Evolutionary conservation across 352 stramenopile genomes (phyloP).

Genomic region (Globisporangium orthogonon): DNA sequence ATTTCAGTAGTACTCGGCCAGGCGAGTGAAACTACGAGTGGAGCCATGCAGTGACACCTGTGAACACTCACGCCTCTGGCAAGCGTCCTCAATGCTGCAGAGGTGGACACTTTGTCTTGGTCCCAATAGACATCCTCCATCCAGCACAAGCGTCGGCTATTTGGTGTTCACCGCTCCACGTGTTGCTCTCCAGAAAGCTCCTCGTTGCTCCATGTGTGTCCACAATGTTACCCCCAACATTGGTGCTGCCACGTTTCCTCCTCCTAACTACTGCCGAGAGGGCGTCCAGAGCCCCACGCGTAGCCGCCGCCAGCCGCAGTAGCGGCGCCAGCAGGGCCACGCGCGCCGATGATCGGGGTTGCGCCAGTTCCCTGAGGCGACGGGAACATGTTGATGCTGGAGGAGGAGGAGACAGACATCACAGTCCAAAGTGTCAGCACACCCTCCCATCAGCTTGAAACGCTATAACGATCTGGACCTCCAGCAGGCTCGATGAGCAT

Average conservation of each 20-base stretch:
- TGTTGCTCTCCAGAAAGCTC: too few species aligned
- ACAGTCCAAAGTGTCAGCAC: not conserved
- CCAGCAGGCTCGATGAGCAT: conserved; percentile 5
- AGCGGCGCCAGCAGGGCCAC: conserved; percentile 20
- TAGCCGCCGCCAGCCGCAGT: conserved; percentile 29
- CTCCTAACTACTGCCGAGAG: conserved; percentile 30
- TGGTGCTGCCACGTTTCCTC: not conserved
- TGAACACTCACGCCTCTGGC: too few species aligned
- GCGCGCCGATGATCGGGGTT: conserved; percentile 62
- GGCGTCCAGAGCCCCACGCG: conserved; percentile 52
- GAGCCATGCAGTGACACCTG: too few species aligned
- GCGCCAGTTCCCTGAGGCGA: conserved; percentile 36
- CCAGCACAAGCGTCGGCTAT: too few species aligned
- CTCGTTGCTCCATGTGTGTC: not conserved
- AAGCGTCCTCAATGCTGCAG: too few species aligned
- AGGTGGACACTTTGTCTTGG: too few species aligned
- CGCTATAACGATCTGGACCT: conserved; percentile 2
- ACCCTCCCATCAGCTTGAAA: not conserved
- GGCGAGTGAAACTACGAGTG: too few species aligned
- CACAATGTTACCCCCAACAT: not conserved
- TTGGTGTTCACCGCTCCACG: not conserved
- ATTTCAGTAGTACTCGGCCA: too few species aligned
- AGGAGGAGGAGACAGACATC: too few species aligned
- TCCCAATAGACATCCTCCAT: too few species aligned
- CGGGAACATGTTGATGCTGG: conserved; percentile 56